Evolutionary conservation across 106 monocot genomes (phyloP), one percentile per base, ranked within the genome.

Genomic region (Iris macrosiphon): DNA sequence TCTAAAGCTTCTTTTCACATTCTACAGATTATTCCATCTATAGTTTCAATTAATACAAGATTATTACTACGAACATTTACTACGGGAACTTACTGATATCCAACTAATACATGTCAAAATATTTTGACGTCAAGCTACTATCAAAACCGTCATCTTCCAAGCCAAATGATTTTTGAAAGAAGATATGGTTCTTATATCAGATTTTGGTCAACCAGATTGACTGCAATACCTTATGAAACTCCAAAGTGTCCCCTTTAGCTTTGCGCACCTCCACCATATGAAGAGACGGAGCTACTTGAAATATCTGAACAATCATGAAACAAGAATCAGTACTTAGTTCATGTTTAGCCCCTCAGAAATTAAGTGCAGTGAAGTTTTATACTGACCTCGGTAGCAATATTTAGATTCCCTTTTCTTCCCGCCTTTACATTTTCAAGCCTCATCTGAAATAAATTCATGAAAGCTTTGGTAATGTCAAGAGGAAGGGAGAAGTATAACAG

Each of bases 361-460:
- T 14, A 21, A 45, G 31, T 21, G 45, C 35, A 67, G 41, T 58
- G 57, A 0, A 1, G 21, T 41, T 37, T 53, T 13, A 0, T 27
- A 16, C 4, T 27, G 15, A 95, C 95, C 84, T 96, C 95, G 26
- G 95, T 90, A 51, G 95, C 79, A 40, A 96, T 55, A 43, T 89
- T 96, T 8, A 96, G 74, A 72, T 96, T 86, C 32, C 95, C 95
- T 43, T 96, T 96, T 66, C 95, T 89, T 48, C 95, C 95, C 16
- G 95, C 95, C 72, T 89, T 96, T 28, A 85, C 17, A 43, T 89
- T 96, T 64, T 82, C 77, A 47, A 96, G 76, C 45, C 46, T 85
- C 95, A 96, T 79, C 95, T 96, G 70, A 22, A 59, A 51, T 10
- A 51, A 50, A 26, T 40, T 15, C 8, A 22, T 23, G 27, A 40